A percentile compares a stretch with the other conserved stretches of the same genome.
These are phyloP conservation scores for Lentinus tigrinus DNA, from an alignment of 768 basidiomycete genomes.

Conservation along the genomic window DNA sequence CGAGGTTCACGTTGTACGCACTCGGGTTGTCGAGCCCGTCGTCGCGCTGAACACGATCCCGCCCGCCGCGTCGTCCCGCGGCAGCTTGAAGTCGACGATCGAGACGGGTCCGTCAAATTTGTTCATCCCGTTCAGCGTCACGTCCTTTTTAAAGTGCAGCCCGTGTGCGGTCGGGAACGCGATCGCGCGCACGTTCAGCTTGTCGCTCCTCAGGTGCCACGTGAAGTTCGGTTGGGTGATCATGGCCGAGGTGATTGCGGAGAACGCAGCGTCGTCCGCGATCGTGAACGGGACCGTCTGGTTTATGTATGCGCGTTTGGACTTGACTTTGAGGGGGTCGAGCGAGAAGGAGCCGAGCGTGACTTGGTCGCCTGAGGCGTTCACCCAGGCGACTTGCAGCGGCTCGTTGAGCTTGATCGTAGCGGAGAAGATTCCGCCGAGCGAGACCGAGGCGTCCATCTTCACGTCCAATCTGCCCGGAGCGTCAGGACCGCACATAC, in stretches of 20 bases:
- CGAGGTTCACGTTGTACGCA: constrained; percentile 68
- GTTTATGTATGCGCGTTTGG: constrained; percentile 61
- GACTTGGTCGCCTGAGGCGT: constrained; percentile 42
- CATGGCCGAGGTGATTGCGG: constrained; percentile 57
- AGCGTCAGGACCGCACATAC: neutral
- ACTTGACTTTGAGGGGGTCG: constrained; percentile 43
- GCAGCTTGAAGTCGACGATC: constrained; percentile 60
- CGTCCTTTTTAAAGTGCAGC: constrained; percentile 59
- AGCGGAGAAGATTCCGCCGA: constrained; percentile 66
- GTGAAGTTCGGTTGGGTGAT: constrained; percentile 69
- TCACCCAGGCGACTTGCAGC: constrained; percentile 59
- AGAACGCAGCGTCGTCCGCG: constrained; percentile 54
- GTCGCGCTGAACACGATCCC: constrained; percentile 66
- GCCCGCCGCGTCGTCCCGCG: constrained; percentile 62
- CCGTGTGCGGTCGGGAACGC: constrained; percentile 69
- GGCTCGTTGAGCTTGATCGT: constrained; percentile 59
- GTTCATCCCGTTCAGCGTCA: constrained; percentile 61
- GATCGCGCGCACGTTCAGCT: constrained; percentile 60
- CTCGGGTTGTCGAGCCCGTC: constrained; percentile 59
- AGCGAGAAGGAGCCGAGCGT: constrained; percentile 57
- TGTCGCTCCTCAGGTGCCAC: constrained; percentile 59
- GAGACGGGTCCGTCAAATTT: constrained; percentile 57
- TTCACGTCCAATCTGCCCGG: constrained; percentile 48
- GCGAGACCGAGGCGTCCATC: constrained; percentile 58
- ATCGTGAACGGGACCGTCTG: constrained; percentile 60